Percentiles rank a stretch among this genome's conserved stretches.
phyloP scores from a whole-genome alignment of 1,139 yeast genomes.

The Petasospora fabianii region DNA sequence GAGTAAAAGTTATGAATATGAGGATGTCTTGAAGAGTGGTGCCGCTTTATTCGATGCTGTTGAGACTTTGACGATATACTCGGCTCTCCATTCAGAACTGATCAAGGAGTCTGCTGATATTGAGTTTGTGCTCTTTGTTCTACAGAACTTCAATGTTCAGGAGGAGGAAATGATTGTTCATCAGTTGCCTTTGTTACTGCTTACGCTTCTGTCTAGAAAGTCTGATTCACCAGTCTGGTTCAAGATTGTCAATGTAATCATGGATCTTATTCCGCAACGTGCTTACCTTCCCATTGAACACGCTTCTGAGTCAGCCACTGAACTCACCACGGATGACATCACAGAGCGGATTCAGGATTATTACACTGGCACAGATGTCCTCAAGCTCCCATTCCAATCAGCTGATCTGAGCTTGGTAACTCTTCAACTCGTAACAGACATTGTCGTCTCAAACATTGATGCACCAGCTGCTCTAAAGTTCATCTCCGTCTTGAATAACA shows the following conservation, averaged over 20 bases:
- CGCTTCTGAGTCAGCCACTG: slow-evolving; percentile 21
- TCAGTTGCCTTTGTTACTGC: slow-evolving; percentile 69
- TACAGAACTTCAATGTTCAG: slow-evolving; percentile 63
- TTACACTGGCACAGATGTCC: slow-evolving; percentile 31
- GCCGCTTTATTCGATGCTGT: slow-evolving; percentile 78
- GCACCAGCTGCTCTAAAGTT: slow-evolving; percentile 27
- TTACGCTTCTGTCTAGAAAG: slow-evolving; percentile 39
- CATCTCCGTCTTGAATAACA: slow-evolving; percentile 39
- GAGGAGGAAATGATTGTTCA: slow-evolving; percentile 83
- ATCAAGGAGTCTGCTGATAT: slow-evolving; percentile 28
- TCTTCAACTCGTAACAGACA: slow-evolving; percentile 34
- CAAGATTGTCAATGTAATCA: slow-evolving; percentile 37
- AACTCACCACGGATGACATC: slow-evolving; percentile 23
- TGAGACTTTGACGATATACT: slow-evolving; percentile 78
- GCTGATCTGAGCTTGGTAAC: slow-evolving; percentile 43
- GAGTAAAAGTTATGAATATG: slow-evolving; percentile 23
- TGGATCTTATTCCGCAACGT: slow-evolving; percentile 54
- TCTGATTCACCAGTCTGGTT: slow-evolving; percentile 29
- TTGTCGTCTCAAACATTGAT: slow-evolving; percentile 32
- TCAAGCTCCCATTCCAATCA: slow-evolving; percentile 40
- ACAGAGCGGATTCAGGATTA: slow-evolving; percentile 30
- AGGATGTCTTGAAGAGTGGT: slow-evolving; percentile 54
- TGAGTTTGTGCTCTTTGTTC: slow-evolving; percentile 52
- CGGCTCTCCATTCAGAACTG: slow-evolving; percentile 46
- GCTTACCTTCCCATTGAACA: slow-evolving; percentile 49